Base-by-base conservation (phyloP, 2,329 filamentous ascomycete genomes). In the Ophiocordyceps camponoti-leonardi region DNA sequence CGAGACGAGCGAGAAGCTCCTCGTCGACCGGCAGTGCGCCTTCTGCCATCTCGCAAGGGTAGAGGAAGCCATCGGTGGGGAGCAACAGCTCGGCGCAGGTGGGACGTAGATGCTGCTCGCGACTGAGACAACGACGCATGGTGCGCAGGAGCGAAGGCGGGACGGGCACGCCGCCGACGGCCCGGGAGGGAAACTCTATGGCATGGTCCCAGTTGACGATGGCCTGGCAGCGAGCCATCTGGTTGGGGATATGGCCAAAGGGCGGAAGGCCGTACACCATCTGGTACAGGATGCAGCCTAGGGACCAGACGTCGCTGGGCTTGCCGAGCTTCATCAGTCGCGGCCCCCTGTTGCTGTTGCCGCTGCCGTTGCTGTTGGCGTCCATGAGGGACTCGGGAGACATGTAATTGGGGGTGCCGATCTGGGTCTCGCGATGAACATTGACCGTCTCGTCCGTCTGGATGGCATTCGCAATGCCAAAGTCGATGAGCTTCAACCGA, bases 321-420 rank as follows among this genome's bases (percentile, higher is more conserved):
- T 96, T 96, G 48, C 92, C 93, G 7, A 98, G 72, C 60, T 94
- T 94, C 80, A 95, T 92, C 49, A 95, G 72, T 61, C 88, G 93
- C 14, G 77, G 72, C 20, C 65, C 58, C 2, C 62, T 49, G 10
- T 65, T 51, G 47, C 66, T 54, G 48, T 68, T 77, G 47, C 66
- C 54, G 48, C 69, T 77, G 46, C 67, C 64, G 18, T 69, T 61
- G 45, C 79, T 81, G 53, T 93, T 94, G 23, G 80, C 83, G 63
- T 96, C 92, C 59, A 93, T 79, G 43, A 98, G 73, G 2, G 84
- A 87, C 64, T 98, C 92, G 0, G 92, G 92, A 1, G 86, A 93
- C 92, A 98, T 98, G 68, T 95, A 98, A 62, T 94, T 98, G 4
- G 92, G 88, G 0, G 92, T 98, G 47, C 93, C 92, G 50, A 96